A percentile compares a stretch with the other conserved stretches of the same genome.
Conservation (phyloP, 2,329 filamentous ascomycete genomes). For the Chrysoporthe puriensis region DNA sequence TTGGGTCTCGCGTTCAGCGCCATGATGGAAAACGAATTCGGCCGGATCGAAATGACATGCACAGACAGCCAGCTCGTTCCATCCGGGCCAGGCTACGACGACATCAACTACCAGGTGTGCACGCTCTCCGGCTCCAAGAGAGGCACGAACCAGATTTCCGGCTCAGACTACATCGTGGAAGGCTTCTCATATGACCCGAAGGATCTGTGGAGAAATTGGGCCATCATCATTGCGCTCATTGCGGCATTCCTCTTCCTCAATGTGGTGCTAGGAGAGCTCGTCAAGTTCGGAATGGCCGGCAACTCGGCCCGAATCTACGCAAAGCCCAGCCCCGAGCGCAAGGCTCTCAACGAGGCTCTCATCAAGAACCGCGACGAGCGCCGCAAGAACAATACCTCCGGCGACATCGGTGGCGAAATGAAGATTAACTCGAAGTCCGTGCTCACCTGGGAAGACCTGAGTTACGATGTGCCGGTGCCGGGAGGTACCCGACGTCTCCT, state of each 20-base stretch:
- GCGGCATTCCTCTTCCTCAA: conserved; percentile 76
- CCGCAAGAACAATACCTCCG: conserved; percentile 50
- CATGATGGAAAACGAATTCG: conserved; percentile 89
- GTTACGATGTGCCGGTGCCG: conserved; percentile 70
- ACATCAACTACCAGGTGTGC: conserved; percentile 79
- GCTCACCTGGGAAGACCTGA: conserved; percentile 86
- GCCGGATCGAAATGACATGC: conserved; percentile 69
- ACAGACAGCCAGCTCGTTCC: conserved; percentile 71
- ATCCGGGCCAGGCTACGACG: conserved; percentile 67
- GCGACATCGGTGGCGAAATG: conserved; percentile 49
- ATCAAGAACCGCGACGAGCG: conserved; percentile 61
- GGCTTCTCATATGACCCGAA: conserved; percentile 68
- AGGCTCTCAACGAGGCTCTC: conserved; percentile 67
- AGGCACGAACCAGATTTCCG: conserved; percentile 66
- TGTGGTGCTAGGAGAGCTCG: conserved; percentile 75
- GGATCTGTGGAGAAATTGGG: conserved; percentile 82
- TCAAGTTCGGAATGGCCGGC: conserved; percentile 80
- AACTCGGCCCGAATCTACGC: conserved; percentile 78
- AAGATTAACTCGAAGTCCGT: conserved; percentile 64
- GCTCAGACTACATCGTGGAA: conserved; percentile 68
- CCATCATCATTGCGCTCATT: conserved; percentile 78
- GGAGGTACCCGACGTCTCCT: conserved; percentile 60
- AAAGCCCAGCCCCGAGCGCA: conserved; percentile 69
- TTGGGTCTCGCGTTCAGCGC: conserved; percentile 75
- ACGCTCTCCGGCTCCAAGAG: conserved; percentile 73